Conservation (phyloP, 768 basidiomycete species). For the Psilocybe cyanescens region DNA sequence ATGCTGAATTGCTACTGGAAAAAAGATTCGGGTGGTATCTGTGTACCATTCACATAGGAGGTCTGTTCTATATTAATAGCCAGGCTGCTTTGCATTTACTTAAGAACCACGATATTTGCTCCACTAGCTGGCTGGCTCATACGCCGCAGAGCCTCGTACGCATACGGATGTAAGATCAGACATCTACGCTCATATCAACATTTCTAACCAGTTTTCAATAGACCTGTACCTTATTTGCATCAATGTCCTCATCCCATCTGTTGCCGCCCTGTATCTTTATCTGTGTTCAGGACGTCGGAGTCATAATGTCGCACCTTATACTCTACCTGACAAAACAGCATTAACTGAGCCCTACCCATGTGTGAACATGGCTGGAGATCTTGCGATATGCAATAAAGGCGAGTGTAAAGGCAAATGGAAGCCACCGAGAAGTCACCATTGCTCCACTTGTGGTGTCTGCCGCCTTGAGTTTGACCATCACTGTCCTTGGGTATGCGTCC, state of each 20-base stretch:
- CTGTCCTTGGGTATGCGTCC: slow-evolving; percentile 44
- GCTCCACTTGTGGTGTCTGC: slow-evolving; percentile 48
- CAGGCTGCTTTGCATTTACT: background rate
- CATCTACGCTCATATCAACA: background rate
- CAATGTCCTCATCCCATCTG: slow-evolving; percentile 27
- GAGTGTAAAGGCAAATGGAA: slow-evolving; percentile 42
- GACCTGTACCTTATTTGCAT: slow-evolving; percentile 33
- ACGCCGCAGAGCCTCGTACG: slow-evolving; percentile 18
- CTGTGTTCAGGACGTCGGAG: slow-evolving; percentile 36
- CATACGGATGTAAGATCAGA: slow-evolving; percentile 26
- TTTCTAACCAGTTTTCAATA: slow-evolving; percentile 9
- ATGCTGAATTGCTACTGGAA: background rate
- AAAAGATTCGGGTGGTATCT: slow-evolving; percentile 39
- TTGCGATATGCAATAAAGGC: slow-evolving; percentile 37
- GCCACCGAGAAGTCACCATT: slow-evolving; percentile 48
- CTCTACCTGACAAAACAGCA: slow-evolving; percentile 32
- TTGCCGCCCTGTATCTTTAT: slow-evolving; percentile 35
- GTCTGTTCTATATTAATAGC: slow-evolving; percentile 26
- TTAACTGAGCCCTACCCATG: slow-evolving; percentile 46
- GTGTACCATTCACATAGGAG: slow-evolving; percentile 33
- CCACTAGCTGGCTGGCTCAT: slow-evolving; percentile 36
- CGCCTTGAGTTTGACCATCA: slow-evolving; percentile 50
- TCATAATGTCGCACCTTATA: slow-evolving; percentile 33
- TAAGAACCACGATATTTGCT: background rate
- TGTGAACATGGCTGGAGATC: slow-evolving; percentile 32